Evolutionary conservation across 176 grass and related monocot species (phyloP).

Genomic region (Phoenix roebelenii): DNA sequence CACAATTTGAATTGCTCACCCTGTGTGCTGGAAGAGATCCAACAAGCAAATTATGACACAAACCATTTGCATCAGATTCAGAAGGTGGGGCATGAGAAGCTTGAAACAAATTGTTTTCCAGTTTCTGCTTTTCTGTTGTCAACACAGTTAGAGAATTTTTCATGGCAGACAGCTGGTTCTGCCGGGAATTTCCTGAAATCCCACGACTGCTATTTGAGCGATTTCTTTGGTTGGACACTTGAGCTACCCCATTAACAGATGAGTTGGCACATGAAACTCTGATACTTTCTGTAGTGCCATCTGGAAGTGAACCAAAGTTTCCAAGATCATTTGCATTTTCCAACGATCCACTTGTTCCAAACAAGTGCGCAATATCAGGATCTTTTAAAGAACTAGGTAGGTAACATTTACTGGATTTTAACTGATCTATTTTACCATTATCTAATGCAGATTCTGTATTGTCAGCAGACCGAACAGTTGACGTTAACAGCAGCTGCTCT

Average conservation of each 20-base stretch:
- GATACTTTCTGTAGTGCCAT: slow-evolving; percentile 8
- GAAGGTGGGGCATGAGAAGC: slow-evolving; percentile 20
- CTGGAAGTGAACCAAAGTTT: slow-evolving; percentile 28
- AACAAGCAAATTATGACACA: slow-evolving; percentile 21
- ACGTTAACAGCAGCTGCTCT: slow-evolving; percentile 34
- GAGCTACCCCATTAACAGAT: slow-evolving; percentile 19
- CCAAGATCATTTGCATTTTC: slow-evolving; percentile 8
- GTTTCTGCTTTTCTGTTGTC: slow-evolving; percentile 22
- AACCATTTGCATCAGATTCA: slow-evolving; percentile 29
- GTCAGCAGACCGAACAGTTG: slow-evolving; percentile 18
- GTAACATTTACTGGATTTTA: slow-evolving; percentile 23
- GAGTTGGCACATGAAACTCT: slow-evolving; percentile 20
- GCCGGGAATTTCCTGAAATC: slow-evolving; percentile 27
- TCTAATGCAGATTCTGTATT: slow-evolving; percentile 15
- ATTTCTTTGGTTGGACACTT: slow-evolving; percentile 28
- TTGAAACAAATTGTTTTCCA: slow-evolving; percentile 25
- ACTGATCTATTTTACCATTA: slow-evolving; percentile 18
- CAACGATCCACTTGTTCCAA: slow-evolving; percentile 24
- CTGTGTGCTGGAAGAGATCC: slow-evolving; percentile 24
- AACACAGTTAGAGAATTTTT: slow-evolving; percentile 29
- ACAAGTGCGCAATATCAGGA: slow-evolving; percentile 13
- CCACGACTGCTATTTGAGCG: slow-evolving; percentile 4
- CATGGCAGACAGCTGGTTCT: slow-evolving; percentile 21
- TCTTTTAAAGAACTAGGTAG: slow-evolving; percentile 25
- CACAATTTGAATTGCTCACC: slow-evolving; percentile 24